Conservation (phyloP, 2,329 filamentous ascomycete genomes). For the Sphaerulina musiva region DNA sequence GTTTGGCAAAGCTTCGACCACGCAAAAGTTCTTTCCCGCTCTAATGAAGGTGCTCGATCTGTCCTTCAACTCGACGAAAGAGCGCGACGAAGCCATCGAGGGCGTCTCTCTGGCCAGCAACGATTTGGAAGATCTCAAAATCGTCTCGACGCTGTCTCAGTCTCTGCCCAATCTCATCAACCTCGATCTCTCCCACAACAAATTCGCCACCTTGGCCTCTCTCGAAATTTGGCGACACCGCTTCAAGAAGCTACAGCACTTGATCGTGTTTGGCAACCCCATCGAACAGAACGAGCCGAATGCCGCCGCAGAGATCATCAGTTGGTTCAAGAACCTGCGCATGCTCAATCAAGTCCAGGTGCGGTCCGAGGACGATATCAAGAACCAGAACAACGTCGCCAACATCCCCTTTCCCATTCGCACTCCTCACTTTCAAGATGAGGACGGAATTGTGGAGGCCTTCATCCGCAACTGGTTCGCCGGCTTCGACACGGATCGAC, state of each 20-base stretch:
- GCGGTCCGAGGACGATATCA: slow-evolving; percentile 64
- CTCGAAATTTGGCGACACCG: slow-evolving; percentile 72
- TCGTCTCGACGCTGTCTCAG: slow-evolving; percentile 67
- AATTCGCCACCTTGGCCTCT: slow-evolving; percentile 60
- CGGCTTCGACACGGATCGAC: slow-evolving; percentile 66
- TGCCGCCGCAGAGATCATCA: slow-evolving; percentile 62
- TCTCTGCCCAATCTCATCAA: slow-evolving; percentile 83
- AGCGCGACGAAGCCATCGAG: slow-evolving; percentile 69
- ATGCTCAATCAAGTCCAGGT: slow-evolving; percentile 69
- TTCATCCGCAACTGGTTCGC: slow-evolving; percentile 70
- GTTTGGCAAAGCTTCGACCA: slow-evolving; percentile 62
- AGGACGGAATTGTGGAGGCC: slow-evolving; percentile 64
- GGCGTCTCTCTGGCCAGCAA: slow-evolving; percentile 80
- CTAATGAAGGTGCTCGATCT: slow-evolving; percentile 80
- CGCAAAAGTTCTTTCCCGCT: slow-evolving; percentile 84
- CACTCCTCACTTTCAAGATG: slow-evolving; percentile 66
- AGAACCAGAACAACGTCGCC: slow-evolving; percentile 47
- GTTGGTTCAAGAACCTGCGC: slow-evolving; percentile 77
- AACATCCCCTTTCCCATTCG: slow-evolving; percentile 56
- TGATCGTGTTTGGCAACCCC: slow-evolving; percentile 72
- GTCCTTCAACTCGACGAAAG: slow-evolving; percentile 63
- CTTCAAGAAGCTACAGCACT: slow-evolving; percentile 70
- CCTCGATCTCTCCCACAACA: slow-evolving; percentile 81
- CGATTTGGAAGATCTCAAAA: slow-evolving; percentile 62
- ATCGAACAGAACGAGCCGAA: slow-evolving; percentile 47